These are phyloP conservation scores for Paraconiothyrium brasiliense DNA, from an alignment of 2,329 filamentous ascomycete species.

Conservation along the genomic window DNA sequence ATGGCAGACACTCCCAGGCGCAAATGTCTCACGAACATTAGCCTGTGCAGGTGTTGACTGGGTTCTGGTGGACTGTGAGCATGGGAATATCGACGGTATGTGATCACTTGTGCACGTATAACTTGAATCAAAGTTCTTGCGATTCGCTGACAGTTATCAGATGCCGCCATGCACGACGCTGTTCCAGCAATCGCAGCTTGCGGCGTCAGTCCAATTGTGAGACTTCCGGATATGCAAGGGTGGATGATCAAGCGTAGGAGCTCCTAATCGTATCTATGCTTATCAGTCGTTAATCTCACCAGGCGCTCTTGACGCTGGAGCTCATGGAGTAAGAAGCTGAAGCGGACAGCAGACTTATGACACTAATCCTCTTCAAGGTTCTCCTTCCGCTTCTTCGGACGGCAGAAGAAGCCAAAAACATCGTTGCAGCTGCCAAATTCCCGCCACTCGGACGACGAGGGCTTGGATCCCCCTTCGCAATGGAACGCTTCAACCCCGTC, in stretches of 20 bases:
- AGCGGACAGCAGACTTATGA: background rate
- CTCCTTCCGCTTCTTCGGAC: slow-evolving; percentile 1
- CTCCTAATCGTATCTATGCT: background rate
- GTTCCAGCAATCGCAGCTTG: slow-evolving; percentile 7
- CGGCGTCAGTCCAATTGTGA: slow-evolving; percentile 2
- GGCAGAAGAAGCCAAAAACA: background rate
- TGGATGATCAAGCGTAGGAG: slow-evolving; percentile 6
- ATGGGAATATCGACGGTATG: slow-evolving; percentile 8
- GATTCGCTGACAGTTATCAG: background rate
- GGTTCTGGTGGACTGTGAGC: slow-evolving; percentile 3
- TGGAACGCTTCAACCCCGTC: background rate
- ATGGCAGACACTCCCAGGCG: slow-evolving; percentile 2
- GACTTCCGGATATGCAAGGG: slow-evolving; percentile 5
- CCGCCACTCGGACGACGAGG: background rate
- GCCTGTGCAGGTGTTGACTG: background rate
- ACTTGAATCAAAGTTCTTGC: background rate
- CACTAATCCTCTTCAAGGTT: background rate
- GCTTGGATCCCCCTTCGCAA: background rate
- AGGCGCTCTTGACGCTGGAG: slow-evolving; percentile 5
- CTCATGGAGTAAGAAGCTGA: background rate
- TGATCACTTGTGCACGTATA: background rate
- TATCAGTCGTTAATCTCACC: background rate
- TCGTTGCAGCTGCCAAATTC: slow-evolving; percentile 1
- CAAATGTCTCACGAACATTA: slow-evolving; percentile 5
- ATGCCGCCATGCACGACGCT: slow-evolving; percentile 8